Conservation (phyloP, 345 rosid species). For the Camelina hispida region DNA sequence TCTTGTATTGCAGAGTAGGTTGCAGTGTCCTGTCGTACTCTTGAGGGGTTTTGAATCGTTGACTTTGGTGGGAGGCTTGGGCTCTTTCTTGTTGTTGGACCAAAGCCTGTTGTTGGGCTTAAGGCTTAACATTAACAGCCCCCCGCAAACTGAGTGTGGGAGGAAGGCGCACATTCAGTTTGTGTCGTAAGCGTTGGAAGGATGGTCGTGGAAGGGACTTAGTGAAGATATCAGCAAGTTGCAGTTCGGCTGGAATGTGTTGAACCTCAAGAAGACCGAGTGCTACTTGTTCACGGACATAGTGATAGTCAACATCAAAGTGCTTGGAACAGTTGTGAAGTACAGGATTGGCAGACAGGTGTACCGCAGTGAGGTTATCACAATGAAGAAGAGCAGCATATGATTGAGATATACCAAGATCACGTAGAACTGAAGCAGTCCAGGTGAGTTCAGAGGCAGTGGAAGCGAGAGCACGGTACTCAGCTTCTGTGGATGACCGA, state of each 20-base stretch:
- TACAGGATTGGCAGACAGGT: neutral
- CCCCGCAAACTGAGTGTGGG: no score
- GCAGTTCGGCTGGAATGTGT: neutral
- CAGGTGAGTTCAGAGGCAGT: neutral
- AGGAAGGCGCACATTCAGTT: no score
- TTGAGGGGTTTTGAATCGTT: no score
- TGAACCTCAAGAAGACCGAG: neutral
- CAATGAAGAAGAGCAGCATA: accelerated
- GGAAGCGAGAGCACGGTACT: neutral
- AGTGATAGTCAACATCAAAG: neutral
- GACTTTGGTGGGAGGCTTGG: no score
- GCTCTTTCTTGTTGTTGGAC: no score
- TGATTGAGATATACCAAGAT: neutral
- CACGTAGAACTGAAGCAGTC: neutral
- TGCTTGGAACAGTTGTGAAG: neutral
- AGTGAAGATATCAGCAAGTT: no score
- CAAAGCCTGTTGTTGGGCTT: no score
- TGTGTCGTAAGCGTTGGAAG: no score
- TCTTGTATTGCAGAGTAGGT: no score
- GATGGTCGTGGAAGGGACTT: no score
- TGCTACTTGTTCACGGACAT: neutral
- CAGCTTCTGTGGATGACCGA: neutral
- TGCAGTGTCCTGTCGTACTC: no score
- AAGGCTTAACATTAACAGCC: no score
- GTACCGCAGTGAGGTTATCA: neutral